Evolutionary conservation across 768 basidiomycete genomes (phyloP).

Genomic region (Leccinum broughii): DNA sequence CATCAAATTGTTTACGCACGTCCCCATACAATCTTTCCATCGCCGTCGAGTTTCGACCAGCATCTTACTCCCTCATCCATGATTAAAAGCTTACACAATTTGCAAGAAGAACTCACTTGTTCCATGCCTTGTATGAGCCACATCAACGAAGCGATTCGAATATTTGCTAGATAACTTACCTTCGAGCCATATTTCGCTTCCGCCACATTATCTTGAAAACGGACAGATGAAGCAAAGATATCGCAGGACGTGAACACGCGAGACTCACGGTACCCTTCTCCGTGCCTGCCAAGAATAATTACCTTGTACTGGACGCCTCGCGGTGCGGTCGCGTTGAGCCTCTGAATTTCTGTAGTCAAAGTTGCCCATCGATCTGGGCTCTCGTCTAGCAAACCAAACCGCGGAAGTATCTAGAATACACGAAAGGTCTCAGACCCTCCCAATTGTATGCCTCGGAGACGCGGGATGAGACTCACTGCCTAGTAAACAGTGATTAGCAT

Average conservation of each 20-base stretch:
- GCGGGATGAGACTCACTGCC: not conserved
- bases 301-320: conserved; percentile 42
- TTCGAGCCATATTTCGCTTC: conserved; percentile 60
- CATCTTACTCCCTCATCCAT: conserved; percentile 37
- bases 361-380: conserved; percentile 49
- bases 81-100: not conserved
- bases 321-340: conserved; percentile 28
- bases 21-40: conserved; percentile 68
- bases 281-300: conserved; percentile 64
- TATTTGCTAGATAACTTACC: conserved; percentile 20
- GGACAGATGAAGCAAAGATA: not conserved
- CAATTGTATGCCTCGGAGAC: not conserved
- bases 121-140: not conserved
- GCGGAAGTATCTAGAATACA: conserved; percentile 5
- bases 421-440: not conserved
- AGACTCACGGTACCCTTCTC: conserved; percentile 37
- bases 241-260: not conserved
- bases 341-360: conserved; percentile 39
- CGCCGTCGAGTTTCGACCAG: conserved; percentile 38
- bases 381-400: conserved; percentile 6
- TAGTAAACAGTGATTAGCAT: not conserved
- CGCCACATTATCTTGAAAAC: conserved; percentile 59
- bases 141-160: not conserved
- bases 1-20: conserved; percentile 37
- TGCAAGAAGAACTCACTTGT: conserved; percentile 2